Evolutionary conservation across 148 eudicot genomes (phyloP), one percentile per base, ranked within the genome.

Genomic region (Chenopodium album): DNA sequence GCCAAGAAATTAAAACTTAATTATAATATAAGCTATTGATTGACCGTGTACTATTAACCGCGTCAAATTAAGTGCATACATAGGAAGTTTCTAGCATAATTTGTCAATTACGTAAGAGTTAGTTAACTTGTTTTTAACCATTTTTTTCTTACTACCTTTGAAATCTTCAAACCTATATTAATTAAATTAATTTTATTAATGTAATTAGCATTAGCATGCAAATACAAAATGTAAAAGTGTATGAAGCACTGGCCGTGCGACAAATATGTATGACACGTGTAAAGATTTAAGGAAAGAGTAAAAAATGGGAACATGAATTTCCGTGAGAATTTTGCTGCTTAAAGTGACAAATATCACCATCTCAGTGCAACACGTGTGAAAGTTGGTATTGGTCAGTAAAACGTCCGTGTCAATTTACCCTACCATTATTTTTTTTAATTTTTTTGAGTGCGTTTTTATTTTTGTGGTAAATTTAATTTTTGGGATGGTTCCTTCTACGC

Each of bases 351-450:
- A 37, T 4, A 26, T 78, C 31, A 14, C 29, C 34, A 32, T 31
- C 37, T 1, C 52, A 23, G 23, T 46, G 37, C 8, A 23, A 70
- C 81, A 76, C 80, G 84, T 76, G 80, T 37, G 37, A 64, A 26
- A 47, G 79, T 82, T 69, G 80, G 64, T 41, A 52, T 59, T 76
- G 46, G 81, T 29, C 23, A 77, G 77, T 77, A 63, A 12, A 62
- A 46, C 71, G 81, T 82, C 81, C 11, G 20, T 41, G 23, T 82
- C 83, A 11, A 17, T 31, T 62, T 56, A 14, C 62, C 20, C 20
- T 56, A 4, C 4, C 20, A 14, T 4, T 17, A 14, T 56, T 56
- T 56, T 56, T 1, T 4, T 2, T 1, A 17, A 14, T 0, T 10
- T 34, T 34, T 34, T 34, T 34, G 0, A 52, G 12, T 52, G 12